These are phyloP conservation scores for Porcisia deanei DNA, from an alignment of 208 protist genomes.

Conservation along the genomic window DNA sequence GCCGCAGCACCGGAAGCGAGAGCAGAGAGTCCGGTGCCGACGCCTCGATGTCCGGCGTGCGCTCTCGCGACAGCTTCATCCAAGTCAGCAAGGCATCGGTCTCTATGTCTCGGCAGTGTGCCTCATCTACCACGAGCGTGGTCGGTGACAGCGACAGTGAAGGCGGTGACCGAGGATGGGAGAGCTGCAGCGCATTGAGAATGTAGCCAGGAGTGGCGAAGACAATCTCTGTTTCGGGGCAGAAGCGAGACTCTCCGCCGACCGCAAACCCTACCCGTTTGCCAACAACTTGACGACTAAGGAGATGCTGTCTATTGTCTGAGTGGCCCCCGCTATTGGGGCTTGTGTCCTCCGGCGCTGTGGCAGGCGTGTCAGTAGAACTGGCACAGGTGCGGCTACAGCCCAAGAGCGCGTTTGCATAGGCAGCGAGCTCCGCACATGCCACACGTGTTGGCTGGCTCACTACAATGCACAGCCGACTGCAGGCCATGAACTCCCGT, in stretches of 20 bases:
- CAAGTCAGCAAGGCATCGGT: constrained; percentile 73
- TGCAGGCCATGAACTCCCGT: constrained; percentile 40
- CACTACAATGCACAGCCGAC: constrained; percentile 72
- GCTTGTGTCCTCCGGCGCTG: background rate
- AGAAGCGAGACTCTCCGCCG: constrained; percentile 52
- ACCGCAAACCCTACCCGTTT: constrained; percentile 79
- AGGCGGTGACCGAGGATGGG: background rate
- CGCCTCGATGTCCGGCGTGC: background rate
- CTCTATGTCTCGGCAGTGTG: constrained; percentile 70
- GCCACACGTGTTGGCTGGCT: constrained; percentile 81
- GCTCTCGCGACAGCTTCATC: constrained; percentile 31
- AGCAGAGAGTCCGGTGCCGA: background rate
- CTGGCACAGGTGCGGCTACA: background rate
- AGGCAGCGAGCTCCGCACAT: constrained; percentile 64
- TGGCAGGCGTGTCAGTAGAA: background rate
- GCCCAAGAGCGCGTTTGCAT: constrained; percentile 35
- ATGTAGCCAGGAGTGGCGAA: constrained; percentile 79
- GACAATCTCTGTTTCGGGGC: constrained; percentile 63
- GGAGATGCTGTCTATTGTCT: background rate
- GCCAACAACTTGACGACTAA: constrained; percentile 26
- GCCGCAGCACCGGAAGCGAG: constrained; percentile 25
- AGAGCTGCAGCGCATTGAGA: constrained; percentile 43
- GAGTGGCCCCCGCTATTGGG: background rate
- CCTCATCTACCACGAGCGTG: constrained; percentile 79
- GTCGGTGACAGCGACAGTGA: constrained; percentile 44